These are phyloP conservation scores for Fraxinus excelsior DNA, from an alignment of 257 asterid species.

Conservation along the genomic window DNA sequence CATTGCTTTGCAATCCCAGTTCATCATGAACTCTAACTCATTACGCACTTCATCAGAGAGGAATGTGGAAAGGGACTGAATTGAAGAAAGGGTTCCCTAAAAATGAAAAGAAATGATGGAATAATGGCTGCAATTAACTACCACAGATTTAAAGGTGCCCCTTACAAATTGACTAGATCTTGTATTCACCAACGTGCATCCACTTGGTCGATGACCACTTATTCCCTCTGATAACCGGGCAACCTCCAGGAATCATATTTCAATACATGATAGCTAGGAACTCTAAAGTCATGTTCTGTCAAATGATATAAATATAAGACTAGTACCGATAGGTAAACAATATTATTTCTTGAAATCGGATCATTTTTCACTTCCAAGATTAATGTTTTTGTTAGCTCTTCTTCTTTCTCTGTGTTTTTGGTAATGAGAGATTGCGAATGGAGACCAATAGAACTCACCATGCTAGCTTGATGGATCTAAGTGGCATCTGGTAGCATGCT, in stretches of 20 bases:
- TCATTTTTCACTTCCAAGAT: not conserved
- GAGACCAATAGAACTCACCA: conserved; percentile 50
- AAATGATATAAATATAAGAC: not conserved
- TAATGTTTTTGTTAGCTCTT: not conserved
- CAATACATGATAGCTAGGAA: conserved; percentile 6
- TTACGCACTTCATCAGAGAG: too few relatives aligned
- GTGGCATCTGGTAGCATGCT: conserved; percentile 87
- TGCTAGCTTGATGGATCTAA: conserved; percentile 83
- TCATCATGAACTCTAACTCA: too few relatives aligned
- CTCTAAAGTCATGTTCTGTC: not conserved
- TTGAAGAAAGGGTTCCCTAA: conserved; percentile 1
- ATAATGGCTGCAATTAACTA: not conserved
- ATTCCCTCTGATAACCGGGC: conserved; percentile 59
- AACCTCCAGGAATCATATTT: conserved; percentile 55
- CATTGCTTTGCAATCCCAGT: too few relatives aligned
- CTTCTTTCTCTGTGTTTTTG: not conserved
- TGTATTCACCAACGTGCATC: conserved; percentile 67
- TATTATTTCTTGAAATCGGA: not conserved
- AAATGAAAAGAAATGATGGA: conserved; percentile 9
- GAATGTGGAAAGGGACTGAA: not conserved
- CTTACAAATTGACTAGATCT: conserved; percentile 31
- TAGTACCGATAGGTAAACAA: not conserved
- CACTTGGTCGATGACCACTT: conserved; percentile 70
- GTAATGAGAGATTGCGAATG: not conserved
- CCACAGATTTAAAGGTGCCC: not conserved